These are phyloP conservation scores for Eucalyptus melliodora DNA, from an alignment of 345 rosid genomes.

Conservation along the genomic window DNA sequence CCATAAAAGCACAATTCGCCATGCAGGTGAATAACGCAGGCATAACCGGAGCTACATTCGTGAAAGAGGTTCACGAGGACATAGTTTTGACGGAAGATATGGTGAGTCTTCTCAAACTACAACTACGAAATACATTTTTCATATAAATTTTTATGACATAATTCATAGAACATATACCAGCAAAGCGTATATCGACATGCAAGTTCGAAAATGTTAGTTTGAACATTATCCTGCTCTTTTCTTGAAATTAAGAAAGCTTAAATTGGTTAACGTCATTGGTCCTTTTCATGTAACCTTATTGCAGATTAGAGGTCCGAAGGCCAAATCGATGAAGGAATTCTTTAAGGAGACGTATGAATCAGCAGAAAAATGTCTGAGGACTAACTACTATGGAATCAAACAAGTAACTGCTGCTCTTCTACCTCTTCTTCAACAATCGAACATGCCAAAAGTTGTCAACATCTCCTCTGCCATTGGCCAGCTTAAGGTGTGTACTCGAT, in stretches of 20 bases:
- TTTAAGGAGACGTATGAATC: not conserved
- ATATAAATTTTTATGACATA: not conserved
- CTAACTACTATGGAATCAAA: constrained; percentile 5
- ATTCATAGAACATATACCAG: not conserved
- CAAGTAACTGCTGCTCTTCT: not conserved
- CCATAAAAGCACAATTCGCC: not conserved
- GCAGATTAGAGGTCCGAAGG: not conserved
- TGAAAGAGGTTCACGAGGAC: not conserved
- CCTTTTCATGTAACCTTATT: not conserved
- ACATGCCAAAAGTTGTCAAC: constrained; percentile 2
- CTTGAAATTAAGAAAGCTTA: not conserved
- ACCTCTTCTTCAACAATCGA: not conserved
- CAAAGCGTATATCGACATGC: not conserved
- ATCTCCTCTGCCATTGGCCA: not conserved
- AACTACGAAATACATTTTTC: not conserved
- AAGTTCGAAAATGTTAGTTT: not conserved
- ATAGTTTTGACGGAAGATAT: not conserved
- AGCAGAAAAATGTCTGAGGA: not conserved
- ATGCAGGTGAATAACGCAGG: constrained; percentile 1
- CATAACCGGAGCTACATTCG: not conserved
- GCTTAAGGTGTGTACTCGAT: not conserved
- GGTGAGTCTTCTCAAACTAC: not conserved
- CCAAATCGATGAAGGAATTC: not conserved
- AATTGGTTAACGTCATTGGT: not conserved
- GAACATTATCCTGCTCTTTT: not conserved